Evolutionary conservation across 1,139 yeast genomes (phyloP), one percentile per base, ranked within the genome.

Genomic region (Nakaseomyces delphensis): DNA sequence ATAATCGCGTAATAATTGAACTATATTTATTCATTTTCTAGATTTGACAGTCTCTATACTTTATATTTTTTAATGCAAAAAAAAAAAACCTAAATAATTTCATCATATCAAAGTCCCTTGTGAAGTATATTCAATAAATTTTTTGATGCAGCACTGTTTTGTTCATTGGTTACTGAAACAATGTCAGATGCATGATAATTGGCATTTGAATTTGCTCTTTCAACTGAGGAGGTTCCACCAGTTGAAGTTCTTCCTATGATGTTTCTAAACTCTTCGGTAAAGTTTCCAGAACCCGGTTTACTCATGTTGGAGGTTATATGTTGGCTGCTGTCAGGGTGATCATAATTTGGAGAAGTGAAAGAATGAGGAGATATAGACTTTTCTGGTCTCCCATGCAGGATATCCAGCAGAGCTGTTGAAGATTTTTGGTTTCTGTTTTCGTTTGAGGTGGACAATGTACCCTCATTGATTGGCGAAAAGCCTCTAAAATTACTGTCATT

Each of bases 51-150:
- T 9, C n/a, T 4, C 10, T 25, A 25, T 7, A n/a, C n/a, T 25
- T 25, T 9, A 25, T 16, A 18, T 31, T 6, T 16, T 5, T 9
- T 14, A 30, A 14, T 5, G 10, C 11, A 4, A 6, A n/a, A n/a
- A n/a, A n/a, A n/a, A n/a, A n/a, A n/a, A n/a, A n/a, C n/a, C n/a
- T n/a, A n/a, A n/a, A n/a, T n/a, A n/a, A n/a, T n/a, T n/a, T n/a
- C n/a, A n/a, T n/a, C n/a, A n/a, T n/a, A n/a, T 31, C 14, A 33
- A 20, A 33, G 27, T 7, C 37, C 37, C 21, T 21, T 33, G 18
- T 33, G 37, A 10, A 33, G 13, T 7, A 33, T 33, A 33, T 21
- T 33, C 9, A 33, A 18, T n/a, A 33, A 18, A n/a, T 33, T 33
- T 11, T 33, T 33, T 5, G 37, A 33, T 13, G 37, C 37, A 7